phyloP scores from a whole-genome alignment of 164 flowering plant genomes.

The Stephania cephalantha region DNA sequence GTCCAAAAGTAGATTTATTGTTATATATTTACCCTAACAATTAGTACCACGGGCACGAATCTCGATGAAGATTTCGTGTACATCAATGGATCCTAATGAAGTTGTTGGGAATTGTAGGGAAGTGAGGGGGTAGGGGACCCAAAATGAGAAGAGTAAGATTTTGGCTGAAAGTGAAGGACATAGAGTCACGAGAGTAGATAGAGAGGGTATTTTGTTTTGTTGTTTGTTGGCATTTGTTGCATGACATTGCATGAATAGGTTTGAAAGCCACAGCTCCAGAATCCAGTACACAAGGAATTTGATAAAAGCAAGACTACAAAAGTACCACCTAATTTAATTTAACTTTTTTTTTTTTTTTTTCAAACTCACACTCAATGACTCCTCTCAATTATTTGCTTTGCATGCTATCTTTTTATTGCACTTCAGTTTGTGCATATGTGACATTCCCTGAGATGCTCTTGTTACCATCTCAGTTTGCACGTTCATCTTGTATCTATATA shows the following conservation, averaged over 20 bases:
- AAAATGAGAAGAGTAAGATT: not conserved
- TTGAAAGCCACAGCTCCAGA: slow-evolving; percentile 7
- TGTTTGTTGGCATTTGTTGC: slow-evolving; percentile 33
- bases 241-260: slow-evolving; percentile 24
- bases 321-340: slow-evolving; percentile 7
- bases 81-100: no score
- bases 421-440: not conserved
- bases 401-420: not conserved
- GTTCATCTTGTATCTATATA: not conserved
- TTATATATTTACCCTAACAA: no score
- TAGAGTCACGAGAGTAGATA: not conserved
- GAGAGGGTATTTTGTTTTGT: not conserved
- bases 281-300: slow-evolving; percentile 21
- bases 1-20: no score
- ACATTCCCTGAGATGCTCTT: not conserved
- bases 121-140: not conserved
- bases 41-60: no score
- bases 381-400: slow-evolving; percentile 1
- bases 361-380: slow-evolving; percentile 10
- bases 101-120: not conserved
- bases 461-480: not conserved
- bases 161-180: slow-evolving; percentile 3
- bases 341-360: not conserved
- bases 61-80: no score
- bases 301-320: slow-evolving; percentile 43